Evolutionary conservation across 2,329 filamentous ascomycete genomes (phyloP).

Genomic region (Calonectria montana): DNA sequence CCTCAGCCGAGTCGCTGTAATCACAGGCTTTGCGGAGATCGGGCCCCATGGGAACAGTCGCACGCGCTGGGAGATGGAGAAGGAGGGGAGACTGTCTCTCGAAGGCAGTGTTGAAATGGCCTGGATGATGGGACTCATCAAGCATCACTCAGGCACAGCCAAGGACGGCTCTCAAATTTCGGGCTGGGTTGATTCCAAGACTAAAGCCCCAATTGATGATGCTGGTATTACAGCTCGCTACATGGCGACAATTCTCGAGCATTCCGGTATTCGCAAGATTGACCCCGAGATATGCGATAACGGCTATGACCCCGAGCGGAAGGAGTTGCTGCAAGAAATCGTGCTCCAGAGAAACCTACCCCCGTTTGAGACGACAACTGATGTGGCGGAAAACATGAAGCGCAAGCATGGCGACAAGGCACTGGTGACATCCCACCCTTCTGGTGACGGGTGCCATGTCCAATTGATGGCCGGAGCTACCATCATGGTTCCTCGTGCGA

Average conservation of each 20-base stretch:
- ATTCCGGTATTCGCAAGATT: slow-evolving; percentile 96
- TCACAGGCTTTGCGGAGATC: slow-evolving; percentile 95
- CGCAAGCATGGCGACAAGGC: slow-evolving; percentile 97
- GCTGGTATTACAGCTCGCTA: slow-evolving; percentile 98
- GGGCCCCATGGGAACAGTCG: slow-evolving; percentile 98
- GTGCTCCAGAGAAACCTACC: slow-evolving; percentile 97
- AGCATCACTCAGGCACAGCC: slow-evolving; percentile 95
- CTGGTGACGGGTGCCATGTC: slow-evolving; percentile 92
- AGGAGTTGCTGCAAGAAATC: slow-evolving; percentile 96
- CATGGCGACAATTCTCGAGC: slow-evolving; percentile 95
- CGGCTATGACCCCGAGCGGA: slow-evolving; percentile 98
- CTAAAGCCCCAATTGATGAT: slow-evolving; percentile 94
- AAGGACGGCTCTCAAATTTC: slow-evolving; percentile 93
- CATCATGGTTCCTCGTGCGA: slow-evolving; percentile 94
- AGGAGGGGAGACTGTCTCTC: slow-evolving; percentile 93
- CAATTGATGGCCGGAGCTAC: slow-evolving; percentile 95
- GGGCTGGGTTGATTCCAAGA: slow-evolving; percentile 96
- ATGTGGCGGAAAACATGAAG: slow-evolving; percentile 97
- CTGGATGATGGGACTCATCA: slow-evolving; percentile 99
- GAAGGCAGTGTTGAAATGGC: slow-evolving; percentile 99
- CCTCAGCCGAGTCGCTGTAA: slow-evolving; percentile 97
- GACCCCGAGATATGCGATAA: slow-evolving; percentile 94
- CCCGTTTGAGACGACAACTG: slow-evolving; percentile 96
- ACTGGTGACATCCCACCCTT: slow-evolving; percentile 92
- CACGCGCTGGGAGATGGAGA: slow-evolving; percentile 99